Evolutionary conservation across 495 filamentous ascomycete species (phyloP), one percentile per base, ranked within the genome.

Genomic region (Xylaria scruposa): DNA sequence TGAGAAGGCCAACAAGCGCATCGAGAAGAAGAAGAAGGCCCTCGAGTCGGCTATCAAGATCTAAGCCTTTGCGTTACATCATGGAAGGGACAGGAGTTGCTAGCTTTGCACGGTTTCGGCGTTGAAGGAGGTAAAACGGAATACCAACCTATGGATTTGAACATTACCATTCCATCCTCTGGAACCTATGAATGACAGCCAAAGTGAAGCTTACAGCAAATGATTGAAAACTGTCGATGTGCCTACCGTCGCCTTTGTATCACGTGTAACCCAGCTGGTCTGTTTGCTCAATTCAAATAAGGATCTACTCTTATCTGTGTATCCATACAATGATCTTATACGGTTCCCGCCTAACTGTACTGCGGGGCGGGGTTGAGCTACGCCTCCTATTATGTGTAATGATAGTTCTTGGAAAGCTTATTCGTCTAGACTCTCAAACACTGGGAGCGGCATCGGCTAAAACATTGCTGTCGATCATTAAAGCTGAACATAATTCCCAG

Each of bases 21-120:
- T 91, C 79, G 93, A 94, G 87, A 98, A 98, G 94, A 94, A 94
- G 89, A 90, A 94, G 87, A 97, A 97, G 91, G 93, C 94, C 77
- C 78, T 96, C 74, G 96, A 98, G 83, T 82, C 82, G 71, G 94
- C 95, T 77, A 93, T 98, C 91, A 97, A 97, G 90, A 94, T 99
- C 85, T 98, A 97, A 82, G 54, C 49, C 62, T 67, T 19, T 44
- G 47, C 58, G 53, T 74, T 60, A 21, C 58, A 67, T 69, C 53
- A 72, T 47, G 64, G 44, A 61, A 38, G 63, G 72, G 72, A 73
- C 44, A 76, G 51, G 75, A 73, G 68, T 78, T 68, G 68, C 76
- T 70, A 78, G 74, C 70, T 77, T 76, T 75, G 73, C 77, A 79
- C 74, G 67, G 77, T 79, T 75, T 72, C 67, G 77, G 77, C 77